A percentile compares a stretch with the other conserved stretches of the same genome.
phyloP scores from a whole-genome alignment of 192 early-diverging fungal species.

The Fimicolochytrium jonesii region DNA sequence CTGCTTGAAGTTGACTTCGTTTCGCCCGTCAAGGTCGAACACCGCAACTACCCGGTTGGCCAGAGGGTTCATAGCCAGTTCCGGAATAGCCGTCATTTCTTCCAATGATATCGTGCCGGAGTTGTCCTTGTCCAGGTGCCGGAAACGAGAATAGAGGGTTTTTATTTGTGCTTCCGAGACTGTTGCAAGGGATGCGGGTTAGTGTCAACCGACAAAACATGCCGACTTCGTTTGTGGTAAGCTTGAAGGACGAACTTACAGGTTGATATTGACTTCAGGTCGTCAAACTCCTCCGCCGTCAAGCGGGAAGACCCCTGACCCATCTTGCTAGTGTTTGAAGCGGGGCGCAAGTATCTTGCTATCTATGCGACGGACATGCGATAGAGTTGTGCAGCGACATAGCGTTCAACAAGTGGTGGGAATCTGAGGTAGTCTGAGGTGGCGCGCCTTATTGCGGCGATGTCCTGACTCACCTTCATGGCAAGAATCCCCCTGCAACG shows the following conservation, averaged over 20 bases:
- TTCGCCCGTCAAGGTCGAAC: slow-evolving; percentile 33
- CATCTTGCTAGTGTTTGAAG: too few species aligned
- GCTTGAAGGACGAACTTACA: slow-evolving; percentile 11
- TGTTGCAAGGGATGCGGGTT: not conserved
- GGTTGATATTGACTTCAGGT: slow-evolving; percentile 30
- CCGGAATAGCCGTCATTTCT: slow-evolving; percentile 46
- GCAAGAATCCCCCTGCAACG: too few species aligned
- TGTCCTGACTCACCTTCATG: too few species aligned
- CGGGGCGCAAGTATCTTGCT: too few species aligned
- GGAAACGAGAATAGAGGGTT: slow-evolving; percentile 42
- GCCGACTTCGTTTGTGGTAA: not conserved
- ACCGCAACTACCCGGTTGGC: slow-evolving; percentile 39
- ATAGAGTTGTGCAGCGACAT: too few species aligned
- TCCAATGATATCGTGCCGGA: slow-evolving; percentile 33
- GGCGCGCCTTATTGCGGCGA: too few species aligned
- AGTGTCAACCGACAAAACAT: not conserved
- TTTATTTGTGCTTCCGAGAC: slow-evolving; percentile 32
- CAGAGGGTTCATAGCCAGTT: slow-evolving; percentile 49
- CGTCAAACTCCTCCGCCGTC: slow-evolving; percentile 32
- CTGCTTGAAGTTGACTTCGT: slow-evolving; percentile 39
- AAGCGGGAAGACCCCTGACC: slow-evolving; percentile 25
- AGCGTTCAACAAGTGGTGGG: too few species aligned
- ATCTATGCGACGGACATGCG: too few species aligned
- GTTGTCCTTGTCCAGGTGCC: slow-evolving; percentile 44
- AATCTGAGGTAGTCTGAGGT: too few species aligned